These are phyloP conservation scores for Biscutella laevigata DNA, from an alignment of 441 rosid species.

Conservation along the genomic window DNA sequence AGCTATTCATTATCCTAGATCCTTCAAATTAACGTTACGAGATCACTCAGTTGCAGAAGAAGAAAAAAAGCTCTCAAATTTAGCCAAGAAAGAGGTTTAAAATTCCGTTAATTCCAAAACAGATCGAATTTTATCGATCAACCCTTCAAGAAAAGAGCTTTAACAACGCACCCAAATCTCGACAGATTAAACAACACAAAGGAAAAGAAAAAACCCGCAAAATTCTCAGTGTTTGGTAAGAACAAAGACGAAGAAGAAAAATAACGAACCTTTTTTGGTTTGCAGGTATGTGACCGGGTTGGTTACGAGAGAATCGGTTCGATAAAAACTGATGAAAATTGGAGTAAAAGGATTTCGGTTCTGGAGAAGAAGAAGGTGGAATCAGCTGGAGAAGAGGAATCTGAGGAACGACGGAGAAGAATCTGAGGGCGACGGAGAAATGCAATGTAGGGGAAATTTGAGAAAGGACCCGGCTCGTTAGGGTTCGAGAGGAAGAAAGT, in stretches of 20 bases:
- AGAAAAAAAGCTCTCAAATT: background rate
- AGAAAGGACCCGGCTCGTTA: conserved; percentile 25
- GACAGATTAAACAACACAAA: background rate
- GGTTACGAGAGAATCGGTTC: conserved; percentile 24
- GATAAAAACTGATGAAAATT: conserved; percentile 13
- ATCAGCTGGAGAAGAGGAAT: conserved; percentile 8
- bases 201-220: background rate
- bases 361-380: conserved; percentile 13
- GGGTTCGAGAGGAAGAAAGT: conserved; percentile 22
- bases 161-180: background rate
- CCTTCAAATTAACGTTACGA: background rate
- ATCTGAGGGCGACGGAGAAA: conserved; percentile 2
- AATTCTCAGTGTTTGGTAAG: too few species aligned
- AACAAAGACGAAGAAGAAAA: background rate
- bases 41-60: background rate
- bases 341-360: conserved; percentile 26
- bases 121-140: background rate
- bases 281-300: conserved; percentile 23
- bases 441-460: conserved; percentile 16
- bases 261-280: conserved; percentile 26
- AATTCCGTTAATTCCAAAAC: background rate
- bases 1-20: conserved; percentile 3
- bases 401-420: background rate
- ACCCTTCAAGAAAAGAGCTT: background rate
- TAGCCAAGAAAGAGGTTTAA: background rate